Base-by-base conservation (phyloP, 2,329 filamentous ascomycete species). In the Trichoderma semiorbis region DNA sequence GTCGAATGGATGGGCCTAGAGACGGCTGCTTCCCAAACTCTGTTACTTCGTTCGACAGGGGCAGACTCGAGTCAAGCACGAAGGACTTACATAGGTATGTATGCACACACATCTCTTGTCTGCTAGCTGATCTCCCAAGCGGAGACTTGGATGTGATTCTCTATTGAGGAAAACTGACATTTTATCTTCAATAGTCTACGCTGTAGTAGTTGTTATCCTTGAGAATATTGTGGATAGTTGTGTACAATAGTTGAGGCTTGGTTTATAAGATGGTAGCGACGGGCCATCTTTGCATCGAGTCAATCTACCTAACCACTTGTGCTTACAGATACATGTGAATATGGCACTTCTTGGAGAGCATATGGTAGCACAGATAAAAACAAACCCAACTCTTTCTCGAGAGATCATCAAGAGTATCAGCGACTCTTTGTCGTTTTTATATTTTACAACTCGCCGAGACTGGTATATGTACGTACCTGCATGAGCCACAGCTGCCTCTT, bases 361-460 rank as follows among this genome's bases (percentile, higher is more conserved):
- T 24, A 0, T 53, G 21, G n/a, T 24, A 24, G 2, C 47, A 53
- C n/a, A 53, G 0, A 53, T 53, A 21, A 2, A 24, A 53, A 6
- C 6, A 14, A 0, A 24, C 0, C 11, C 1, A 24, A 21, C 0
- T 53, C 11, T 53, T 53, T 1, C 0, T 24, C 11, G 5, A 50
- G 4, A 50, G 10, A 10, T 2, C 7, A 47, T n/a, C 4, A 8
- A 21, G n/a, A 47, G n/a, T 10, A 47, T n/a, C 8, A 21, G 18
- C 36, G 16, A 43, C 6, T 43, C 36, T 18, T 43, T 18, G 14
- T 43, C 7, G 16, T n/a, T n/a, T 72, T 76, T 4, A 78, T 30
- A 16, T 76, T 71, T n/a, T 5, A 12, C 26, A 28, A 12, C 55
- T 43, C 18, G 11, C 32, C 28, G 11, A 30, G 16, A 12, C 21